Conservation (phyloP, 495 filamentous ascomycete genomes). For the Evernia prunastri region DNA sequence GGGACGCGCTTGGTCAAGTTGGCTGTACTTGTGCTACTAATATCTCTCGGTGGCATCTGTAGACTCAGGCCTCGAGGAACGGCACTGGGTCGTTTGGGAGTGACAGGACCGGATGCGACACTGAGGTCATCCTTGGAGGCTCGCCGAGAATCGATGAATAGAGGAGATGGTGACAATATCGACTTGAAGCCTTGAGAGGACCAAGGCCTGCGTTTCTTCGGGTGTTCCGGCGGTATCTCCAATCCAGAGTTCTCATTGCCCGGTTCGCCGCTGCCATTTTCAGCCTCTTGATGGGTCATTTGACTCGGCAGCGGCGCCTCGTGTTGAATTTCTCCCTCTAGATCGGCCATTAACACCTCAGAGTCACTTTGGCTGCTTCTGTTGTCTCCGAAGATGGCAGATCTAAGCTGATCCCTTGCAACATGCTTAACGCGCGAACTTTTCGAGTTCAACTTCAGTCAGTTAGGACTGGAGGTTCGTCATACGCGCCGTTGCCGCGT, state of each 20-base stretch:
- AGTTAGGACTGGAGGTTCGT: neutral
- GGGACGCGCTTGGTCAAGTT: conserved; percentile 58
- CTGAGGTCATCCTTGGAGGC: conserved; percentile 77
- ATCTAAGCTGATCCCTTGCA: neutral
- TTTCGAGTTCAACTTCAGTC: neutral
- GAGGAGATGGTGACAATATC: conserved; percentile 61
- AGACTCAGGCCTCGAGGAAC: conserved; percentile 59
- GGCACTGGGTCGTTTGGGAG: conserved; percentile 56
- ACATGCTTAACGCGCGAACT: neutral
- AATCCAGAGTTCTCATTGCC: conserved; percentile 9
- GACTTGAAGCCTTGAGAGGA: conserved; percentile 46
- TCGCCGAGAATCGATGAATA: conserved; percentile 51
- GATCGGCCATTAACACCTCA: neutral
- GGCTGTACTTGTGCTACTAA: conserved; percentile 45
- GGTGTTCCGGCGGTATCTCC: conserved; percentile 17
- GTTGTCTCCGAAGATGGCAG: neutral
- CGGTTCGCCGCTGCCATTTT: conserved; percentile 20
- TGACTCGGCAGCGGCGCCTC: conserved; percentile 16
- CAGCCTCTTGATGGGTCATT: conserved; percentile 15
- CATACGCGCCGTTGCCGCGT: conserved; percentile 1
- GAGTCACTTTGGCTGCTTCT: neutral
- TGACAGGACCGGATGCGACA: conserved; percentile 53
- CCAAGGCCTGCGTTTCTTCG: conserved; percentile 40
- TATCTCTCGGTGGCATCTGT: conserved; percentile 60
- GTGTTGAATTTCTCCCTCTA: neutral